A percentile compares a stretch with the other conserved stretches of the same genome.
Evolutionary conservation across 2,329 filamentous ascomycete genomes (phyloP).

Genomic region (Cladophialophora yegresii): DNA sequence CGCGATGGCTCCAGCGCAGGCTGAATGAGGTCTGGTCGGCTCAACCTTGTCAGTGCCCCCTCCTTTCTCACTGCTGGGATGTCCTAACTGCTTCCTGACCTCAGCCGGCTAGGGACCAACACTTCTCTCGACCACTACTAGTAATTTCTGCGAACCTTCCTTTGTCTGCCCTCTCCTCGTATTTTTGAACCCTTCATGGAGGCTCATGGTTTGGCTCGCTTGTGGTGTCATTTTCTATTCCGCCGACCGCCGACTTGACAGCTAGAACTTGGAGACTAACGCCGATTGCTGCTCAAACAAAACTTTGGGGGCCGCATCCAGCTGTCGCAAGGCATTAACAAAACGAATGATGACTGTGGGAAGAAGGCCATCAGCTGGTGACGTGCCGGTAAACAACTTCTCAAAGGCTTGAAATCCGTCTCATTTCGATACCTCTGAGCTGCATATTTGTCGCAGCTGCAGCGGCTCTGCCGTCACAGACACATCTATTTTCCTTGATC

Average conservation of each 20-base stretch:
- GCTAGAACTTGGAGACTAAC: neutral
- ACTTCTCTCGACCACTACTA: neutral
- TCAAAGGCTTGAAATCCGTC: neutral
- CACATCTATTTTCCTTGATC: constrained; percentile 6
- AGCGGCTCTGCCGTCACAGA: neutral
- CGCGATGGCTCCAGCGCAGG: constrained; percentile 8
- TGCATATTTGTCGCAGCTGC: neutral
- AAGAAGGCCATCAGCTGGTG: neutral
- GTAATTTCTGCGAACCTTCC: constrained; percentile 4
- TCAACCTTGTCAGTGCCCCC: constrained; percentile 11
- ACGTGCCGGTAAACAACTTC: constrained; percentile 5
- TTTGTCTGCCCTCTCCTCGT: neutral
- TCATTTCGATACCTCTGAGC: neutral
- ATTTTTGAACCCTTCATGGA: constrained; percentile 16
- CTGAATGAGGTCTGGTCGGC: constrained; percentile 13
- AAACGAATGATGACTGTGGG: constrained; percentile 11
- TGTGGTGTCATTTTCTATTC: constrained; percentile 14
- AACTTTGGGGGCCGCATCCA: constrained; percentile 9
- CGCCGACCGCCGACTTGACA: constrained; percentile 14
- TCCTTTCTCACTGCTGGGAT: constrained; percentile 18
- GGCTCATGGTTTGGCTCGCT: constrained; percentile 7
- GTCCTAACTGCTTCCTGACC: constrained; percentile 7
- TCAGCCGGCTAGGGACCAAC: neutral
- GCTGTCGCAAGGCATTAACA: neutral
- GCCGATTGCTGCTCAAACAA: neutral